A percentile compares a stretch with the other conserved stretches of the same genome.
Evolutionary conservation across 2,329 filamentous ascomycete species (phyloP).

Genomic region (Ilyonectria sp.): DNA sequence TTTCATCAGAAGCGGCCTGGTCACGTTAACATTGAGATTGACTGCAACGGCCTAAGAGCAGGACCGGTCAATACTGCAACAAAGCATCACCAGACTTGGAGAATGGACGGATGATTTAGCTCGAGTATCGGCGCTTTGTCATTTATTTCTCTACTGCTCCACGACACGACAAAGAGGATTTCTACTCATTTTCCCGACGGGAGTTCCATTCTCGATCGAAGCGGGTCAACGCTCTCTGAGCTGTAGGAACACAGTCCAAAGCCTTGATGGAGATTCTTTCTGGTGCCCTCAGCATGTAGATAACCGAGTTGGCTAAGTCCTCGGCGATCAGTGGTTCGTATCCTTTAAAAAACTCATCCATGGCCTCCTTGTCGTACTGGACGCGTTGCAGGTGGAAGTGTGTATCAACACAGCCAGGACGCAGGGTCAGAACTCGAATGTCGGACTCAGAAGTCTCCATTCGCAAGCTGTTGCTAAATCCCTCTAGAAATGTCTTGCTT

Average conservation of each 20-base stretch:
- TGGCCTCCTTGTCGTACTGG: slow-evolving; percentile 22
- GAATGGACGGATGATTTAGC: too few relatives aligned
- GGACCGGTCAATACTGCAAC: too few relatives aligned
- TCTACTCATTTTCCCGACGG: background rate
- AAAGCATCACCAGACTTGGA: too few relatives aligned
- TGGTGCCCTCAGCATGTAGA: slow-evolving; percentile 32
- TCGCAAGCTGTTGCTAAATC: slow-evolving; percentile 18
- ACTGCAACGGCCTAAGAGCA: too few relatives aligned
- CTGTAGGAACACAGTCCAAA: slow-evolving; percentile 32
- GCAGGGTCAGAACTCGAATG: slow-evolving; percentile 25
- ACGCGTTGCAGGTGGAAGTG: slow-evolving; percentile 33
- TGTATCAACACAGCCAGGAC: slow-evolving; percentile 21
- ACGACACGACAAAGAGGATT: slow-evolving; percentile 2
- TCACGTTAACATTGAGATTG: too few relatives aligned
- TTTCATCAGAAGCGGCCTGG: too few relatives aligned
- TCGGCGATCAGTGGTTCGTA: slow-evolving; percentile 24
- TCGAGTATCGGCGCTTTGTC: too few relatives aligned
- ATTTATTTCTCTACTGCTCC: too few relatives aligned
- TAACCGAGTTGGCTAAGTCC: slow-evolving; percentile 13
- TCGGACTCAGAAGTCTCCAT: slow-evolving; percentile 19
- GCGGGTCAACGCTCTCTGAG: slow-evolving; percentile 3
- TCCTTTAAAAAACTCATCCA: slow-evolving; percentile 29
- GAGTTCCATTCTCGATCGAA: slow-evolving; percentile 4
- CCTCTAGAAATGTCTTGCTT: slow-evolving; percentile 19
- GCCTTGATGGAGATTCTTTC: slow-evolving; percentile 27